Base-by-base conservation (phyloP, 441 rosid species). In the Flueggea neowawraea region DNA sequence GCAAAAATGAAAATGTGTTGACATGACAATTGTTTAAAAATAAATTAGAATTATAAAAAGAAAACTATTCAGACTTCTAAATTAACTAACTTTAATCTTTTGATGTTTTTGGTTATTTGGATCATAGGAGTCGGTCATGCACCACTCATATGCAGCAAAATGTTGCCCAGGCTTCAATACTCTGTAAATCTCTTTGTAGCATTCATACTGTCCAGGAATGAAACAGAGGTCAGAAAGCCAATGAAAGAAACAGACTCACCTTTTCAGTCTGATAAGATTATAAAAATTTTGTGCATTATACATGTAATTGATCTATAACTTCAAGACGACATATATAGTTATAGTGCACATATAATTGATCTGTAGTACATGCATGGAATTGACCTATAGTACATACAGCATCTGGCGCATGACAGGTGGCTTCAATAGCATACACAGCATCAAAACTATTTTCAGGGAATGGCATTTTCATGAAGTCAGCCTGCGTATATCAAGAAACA, bases 401-500 rank as follows among this genome's bases (percentile, higher is more conserved):
- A 84, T 95, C 95, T 58, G 97, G 97, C 53, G 97, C 99, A 56
- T 95, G 97, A 74, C 97, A 95, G 49, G 99, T 95, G 62, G 97
- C 99, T 82, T 95, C 97, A 61, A 95, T 89, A 43, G 99, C 99
- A 80, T 89, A 95, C 6, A 85, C 85, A 16, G 96, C 99, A 73
- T 95, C 97, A 52, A 79, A 95, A 64, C 74, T 83, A 73, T 81
- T 80, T 55, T 88, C 99, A 70, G 96, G 85, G 70, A 95, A 78
- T 65, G 97, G 96, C 97, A 91, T 89, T 66, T 95, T 86, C 99
- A 95, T 95, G 82, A 95, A 95, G 84, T 95, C 99, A 58, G 89
- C 97, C 97, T 95, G 85, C 79, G 75, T 33, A 55, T 58, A 67
- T 64, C 72, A 73, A 10, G 15, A 57, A 13, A 5, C 31, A 3